Evolutionary conservation across 1,139 yeast genomes (phyloP).

Genomic region (Meyerozyma sp.): DNA sequence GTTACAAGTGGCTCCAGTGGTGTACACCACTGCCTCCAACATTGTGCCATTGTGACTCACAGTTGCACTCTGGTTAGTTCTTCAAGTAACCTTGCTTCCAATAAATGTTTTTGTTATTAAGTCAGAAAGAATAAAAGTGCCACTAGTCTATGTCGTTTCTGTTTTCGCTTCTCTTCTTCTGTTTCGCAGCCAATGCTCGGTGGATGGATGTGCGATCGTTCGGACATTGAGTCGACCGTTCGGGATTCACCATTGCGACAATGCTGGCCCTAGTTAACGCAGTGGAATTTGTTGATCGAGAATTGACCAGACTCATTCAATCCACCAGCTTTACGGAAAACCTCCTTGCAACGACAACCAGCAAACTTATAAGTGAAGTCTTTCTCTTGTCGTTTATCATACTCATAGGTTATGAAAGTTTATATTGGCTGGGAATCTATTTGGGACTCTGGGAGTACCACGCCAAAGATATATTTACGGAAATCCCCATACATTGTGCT

Average conservation of each 20-base stretch:
- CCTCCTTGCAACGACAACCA: slow-evolving; percentile 23
- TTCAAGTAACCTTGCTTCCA: too few species aligned
- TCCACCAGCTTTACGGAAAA: slow-evolving; percentile 22
- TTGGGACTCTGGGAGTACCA: slow-evolving; percentile 53
- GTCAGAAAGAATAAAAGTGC: too few species aligned
- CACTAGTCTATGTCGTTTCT: too few species aligned
- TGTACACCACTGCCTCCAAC: slow-evolving; percentile 5
- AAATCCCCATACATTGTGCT: slow-evolving; percentile 74
- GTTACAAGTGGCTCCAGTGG: slow-evolving; percentile 13
- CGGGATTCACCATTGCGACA: background rate
- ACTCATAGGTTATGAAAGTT: slow-evolving; percentile 37
- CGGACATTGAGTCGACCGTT: background rate
- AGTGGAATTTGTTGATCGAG: background rate
- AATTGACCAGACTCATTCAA: background rate
- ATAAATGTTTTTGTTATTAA: too few species aligned
- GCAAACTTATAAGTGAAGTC: slow-evolving; percentile 37
- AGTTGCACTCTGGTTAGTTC: too few species aligned
- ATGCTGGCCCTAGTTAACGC: background rate
- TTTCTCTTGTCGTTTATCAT: slow-evolving; percentile 30
- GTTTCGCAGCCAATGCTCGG: too few species aligned
- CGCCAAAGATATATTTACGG: slow-evolving; percentile 61
- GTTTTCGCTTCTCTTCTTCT: too few species aligned
- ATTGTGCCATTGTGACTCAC: background rate
- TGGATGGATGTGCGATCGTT: too few species aligned
- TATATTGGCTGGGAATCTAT: slow-evolving; percentile 46